Percentiles rank a stretch among this genome's conserved stretches.
Evolutionary conservation across 176 grass and related monocot species (phyloP).

Genomic region (Bromus sterilis): DNA sequence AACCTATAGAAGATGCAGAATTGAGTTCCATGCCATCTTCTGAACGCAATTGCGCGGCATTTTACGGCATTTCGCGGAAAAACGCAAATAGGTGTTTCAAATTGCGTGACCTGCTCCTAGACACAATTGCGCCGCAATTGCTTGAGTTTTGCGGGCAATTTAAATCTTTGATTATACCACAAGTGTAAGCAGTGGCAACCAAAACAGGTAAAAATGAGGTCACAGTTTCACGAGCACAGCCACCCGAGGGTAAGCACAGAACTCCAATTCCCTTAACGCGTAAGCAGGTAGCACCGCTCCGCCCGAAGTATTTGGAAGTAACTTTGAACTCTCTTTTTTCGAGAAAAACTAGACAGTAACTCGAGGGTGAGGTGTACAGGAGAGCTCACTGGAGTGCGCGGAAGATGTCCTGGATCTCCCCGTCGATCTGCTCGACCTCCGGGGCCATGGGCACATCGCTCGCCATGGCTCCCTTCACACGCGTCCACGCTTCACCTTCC

Average conservation of each 20-base stretch:
- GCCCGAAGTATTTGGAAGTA: neutral
- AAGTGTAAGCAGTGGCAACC: neutral
- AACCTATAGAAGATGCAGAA: too few relatives aligned
- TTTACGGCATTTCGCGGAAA: too few relatives aligned
- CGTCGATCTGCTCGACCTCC: slow-evolving; percentile 91
- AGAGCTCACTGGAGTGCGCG: slow-evolving; percentile 77
- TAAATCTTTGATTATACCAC: too few relatives aligned
- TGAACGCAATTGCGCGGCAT: too few relatives aligned
- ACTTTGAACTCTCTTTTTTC: too few relatives aligned
- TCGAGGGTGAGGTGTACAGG: neutral
- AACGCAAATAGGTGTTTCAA: too few relatives aligned
- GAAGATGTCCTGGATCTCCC: slow-evolving; percentile 96
- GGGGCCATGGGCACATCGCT: slow-evolving; percentile 70
- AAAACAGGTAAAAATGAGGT: neutral
- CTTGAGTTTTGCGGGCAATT: too few relatives aligned
- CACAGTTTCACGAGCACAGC: neutral
- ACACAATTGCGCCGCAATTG: too few relatives aligned
- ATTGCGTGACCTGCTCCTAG: too few relatives aligned
- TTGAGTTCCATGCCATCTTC: too few relatives aligned
- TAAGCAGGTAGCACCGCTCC: neutral
- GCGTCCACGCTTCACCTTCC: neutral
- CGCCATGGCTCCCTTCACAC: slow-evolving; percentile 29
- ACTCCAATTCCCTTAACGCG: neutral
- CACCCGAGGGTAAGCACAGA: too few relatives aligned
- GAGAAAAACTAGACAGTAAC: neutral